Percentiles rank a stretch among this genome's conserved stretches.
phyloP scores from a whole-genome alignment of 2,329 filamentous ascomycete species.

The Salinomyces thailandicus region DNA sequence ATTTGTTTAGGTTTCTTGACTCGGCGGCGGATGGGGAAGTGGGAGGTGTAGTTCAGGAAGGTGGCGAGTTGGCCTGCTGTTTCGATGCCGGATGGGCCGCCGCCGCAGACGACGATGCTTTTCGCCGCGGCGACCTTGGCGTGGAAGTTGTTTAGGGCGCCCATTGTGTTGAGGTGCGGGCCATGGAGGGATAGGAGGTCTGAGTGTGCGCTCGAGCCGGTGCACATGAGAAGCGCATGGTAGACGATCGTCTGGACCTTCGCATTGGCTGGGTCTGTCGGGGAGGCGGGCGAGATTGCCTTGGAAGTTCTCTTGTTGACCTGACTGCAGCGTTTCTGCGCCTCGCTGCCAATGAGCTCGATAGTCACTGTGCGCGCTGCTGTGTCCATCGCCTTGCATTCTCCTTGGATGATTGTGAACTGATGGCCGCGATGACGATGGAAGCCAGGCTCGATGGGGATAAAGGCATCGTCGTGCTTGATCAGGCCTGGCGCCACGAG shows the following conservation, averaged over 20 bases:
- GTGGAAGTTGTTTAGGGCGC: constrained; percentile 24
- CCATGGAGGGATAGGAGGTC: constrained; percentile 28
- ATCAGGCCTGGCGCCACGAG: constrained; percentile 27
- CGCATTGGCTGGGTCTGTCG: neutral
- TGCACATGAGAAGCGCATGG: constrained; percentile 29
- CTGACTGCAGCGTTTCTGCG: constrained; percentile 10
- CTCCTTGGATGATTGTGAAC: constrained; percentile 29
- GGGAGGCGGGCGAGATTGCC: constrained; percentile 2
- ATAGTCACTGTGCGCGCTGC: constrained; percentile 19
- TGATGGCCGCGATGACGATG: constrained; percentile 21
- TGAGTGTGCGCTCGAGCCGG: constrained; percentile 27
- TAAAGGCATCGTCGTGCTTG: constrained; percentile 26
- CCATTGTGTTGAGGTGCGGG: constrained; percentile 25
- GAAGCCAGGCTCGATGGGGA: constrained; percentile 26
- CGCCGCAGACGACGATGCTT: constrained; percentile 28
- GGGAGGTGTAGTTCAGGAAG: constrained; percentile 20
- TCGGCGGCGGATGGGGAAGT: constrained; percentile 10
- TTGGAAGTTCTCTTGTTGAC: constrained; percentile 6
- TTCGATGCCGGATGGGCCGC: constrained; percentile 28
- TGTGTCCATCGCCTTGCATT: constrained; percentile 21
- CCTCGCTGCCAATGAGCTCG: constrained; percentile 12
- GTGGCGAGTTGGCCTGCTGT: constrained; percentile 29
- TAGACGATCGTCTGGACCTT: constrained; percentile 21
- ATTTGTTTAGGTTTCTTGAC: constrained; percentile 17
- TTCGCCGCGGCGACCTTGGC: constrained; percentile 19